Evolutionary conservation across 108 stramenopile genomes (phyloP).

Genomic region (Cyclostephanos invisitatus): DNA sequence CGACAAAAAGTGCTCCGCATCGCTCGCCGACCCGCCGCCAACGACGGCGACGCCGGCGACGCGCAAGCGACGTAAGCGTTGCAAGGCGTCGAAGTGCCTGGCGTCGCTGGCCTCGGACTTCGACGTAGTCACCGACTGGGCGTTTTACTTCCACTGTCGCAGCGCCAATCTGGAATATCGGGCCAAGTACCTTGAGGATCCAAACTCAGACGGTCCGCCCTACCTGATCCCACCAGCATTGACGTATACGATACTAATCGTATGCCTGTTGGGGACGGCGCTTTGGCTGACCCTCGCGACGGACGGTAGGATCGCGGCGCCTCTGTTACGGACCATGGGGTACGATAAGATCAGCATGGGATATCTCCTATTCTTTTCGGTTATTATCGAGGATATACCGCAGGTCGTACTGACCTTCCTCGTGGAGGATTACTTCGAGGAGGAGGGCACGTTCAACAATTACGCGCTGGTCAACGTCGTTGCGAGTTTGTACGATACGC

Average conservation of each 20-base stretch:
- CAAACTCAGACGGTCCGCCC: background rate
- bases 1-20: too few relatives aligned
- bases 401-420: constrained; percentile 48
- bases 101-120: constrained; percentile 41
- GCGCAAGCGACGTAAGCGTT: constrained; percentile 24
- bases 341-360: constrained; percentile 42
- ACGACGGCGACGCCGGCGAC: background rate
- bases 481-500: constrained; percentile 43
- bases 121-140: constrained; percentile 45
- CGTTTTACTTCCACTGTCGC: constrained; percentile 21
- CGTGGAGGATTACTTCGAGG: constrained; percentile 45
- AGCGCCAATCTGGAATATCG: constrained; percentile 15
- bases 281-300: constrained; percentile 46
- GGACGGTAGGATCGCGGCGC: constrained; percentile 37
- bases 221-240: constrained; percentile 29
- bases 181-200: background rate
- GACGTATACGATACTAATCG: background rate
- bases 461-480: constrained; percentile 38
- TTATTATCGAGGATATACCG: constrained; percentile 48
- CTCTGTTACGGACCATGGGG: constrained; percentile 20
- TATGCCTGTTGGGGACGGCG: constrained; percentile 30
- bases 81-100: constrained; percentile 25
- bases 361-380: constrained; percentile 24
- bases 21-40: too few relatives aligned
- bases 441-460: constrained; percentile 13